Evolutionary conservation across 2,329 filamentous ascomycete genomes (phyloP), one percentile per base, ranked within the genome.

Genomic region (Hawksworthiomyces lignivorus): DNA sequence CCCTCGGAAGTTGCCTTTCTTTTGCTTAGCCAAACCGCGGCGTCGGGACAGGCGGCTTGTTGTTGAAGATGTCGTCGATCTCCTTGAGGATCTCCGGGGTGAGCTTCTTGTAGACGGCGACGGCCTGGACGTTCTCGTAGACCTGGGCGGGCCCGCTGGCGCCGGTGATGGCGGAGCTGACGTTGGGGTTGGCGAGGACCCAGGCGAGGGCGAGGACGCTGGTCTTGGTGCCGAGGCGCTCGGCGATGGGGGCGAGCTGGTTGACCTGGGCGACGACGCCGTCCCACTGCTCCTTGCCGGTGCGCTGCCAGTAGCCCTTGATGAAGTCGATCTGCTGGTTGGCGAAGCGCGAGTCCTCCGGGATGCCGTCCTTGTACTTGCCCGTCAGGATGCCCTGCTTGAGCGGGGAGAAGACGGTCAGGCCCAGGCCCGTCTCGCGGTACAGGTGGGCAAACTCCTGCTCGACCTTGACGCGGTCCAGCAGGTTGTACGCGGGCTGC

Each of bases 401-500:
- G 19, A 78, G 62, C n/a, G 75, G 72, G 15, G 63, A 69, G 70
- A 72, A 77, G 52, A 60, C 59, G 17, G 63, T 65, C 31, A 74
- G 71, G 19, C 75, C 75, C 49, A 76, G 73, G 41, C 71, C 60
- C 59, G 68, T 71, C 56, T 77, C 70, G 46, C 75, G 60, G 60
- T 69, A 80, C 8, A 80, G 56, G 24, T 73, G 73, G 14, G 65
- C 68, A 54, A 74, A 79, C 56, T 80, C 75, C 21, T 43, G 40
- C 46, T 52, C 50, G 14, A 84, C 79, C 52, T 74, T 74, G 48
- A 38, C 36, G 20, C 81, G 71, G 20, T 62, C 61, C 3, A 84
- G 63, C 50, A 83, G 68, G 62, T 82, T 84, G 63, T 84, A 84
- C 47, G 73, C 67, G 1, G 80, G 80, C 62, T 84, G 81, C 58